phyloP scores from a whole-genome alignment of 2,329 filamentous ascomycete genomes.

The Fusarium sp. region DNA sequence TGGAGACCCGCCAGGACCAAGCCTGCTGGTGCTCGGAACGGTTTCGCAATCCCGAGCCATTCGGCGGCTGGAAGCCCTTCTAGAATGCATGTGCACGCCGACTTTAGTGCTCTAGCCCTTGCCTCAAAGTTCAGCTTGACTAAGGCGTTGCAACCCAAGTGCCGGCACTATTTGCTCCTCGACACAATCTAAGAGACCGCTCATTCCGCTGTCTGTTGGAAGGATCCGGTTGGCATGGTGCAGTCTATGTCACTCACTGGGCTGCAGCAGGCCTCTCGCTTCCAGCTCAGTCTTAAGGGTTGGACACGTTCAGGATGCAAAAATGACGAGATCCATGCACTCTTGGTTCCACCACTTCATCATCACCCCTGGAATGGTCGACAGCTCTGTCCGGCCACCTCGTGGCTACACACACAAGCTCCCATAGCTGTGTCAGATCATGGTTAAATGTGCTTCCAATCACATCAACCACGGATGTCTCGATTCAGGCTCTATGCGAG shows the following conservation, averaged over 20 bases:
- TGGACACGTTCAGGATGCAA: conserved; percentile 23
- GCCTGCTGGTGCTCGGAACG: conserved; percentile 21
- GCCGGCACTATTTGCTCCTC: conserved; percentile 11
- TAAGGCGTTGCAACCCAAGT: conserved; percentile 23
- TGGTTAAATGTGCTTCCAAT: conserved; percentile 27
- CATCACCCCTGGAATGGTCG: conserved; percentile 25
- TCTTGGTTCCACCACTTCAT: conserved; percentile 38
- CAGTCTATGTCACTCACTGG: conserved; percentile 19
- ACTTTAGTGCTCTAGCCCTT: conserved; percentile 11
- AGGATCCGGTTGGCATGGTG: not conserved
- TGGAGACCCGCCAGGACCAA: conserved; percentile 20
- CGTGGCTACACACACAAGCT: conserved; percentile 3
- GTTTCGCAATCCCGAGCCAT: conserved; percentile 13
- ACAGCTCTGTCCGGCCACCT: conserved; percentile 20
- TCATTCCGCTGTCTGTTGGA: conserved; percentile 3
- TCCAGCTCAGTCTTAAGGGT: conserved; percentile 21
- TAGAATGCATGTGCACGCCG: conserved; percentile 26
- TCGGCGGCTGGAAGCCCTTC: conserved; percentile 19
- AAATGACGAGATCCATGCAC: conserved; percentile 44
- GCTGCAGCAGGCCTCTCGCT: conserved; percentile 9
- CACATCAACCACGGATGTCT: conserved; percentile 7
- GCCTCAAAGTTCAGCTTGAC: conserved; percentile 31
- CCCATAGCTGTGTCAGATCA: conserved; percentile 26
- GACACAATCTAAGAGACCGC: conserved; percentile 1
- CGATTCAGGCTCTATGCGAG: conserved; percentile 30